Percentiles rank a stretch among this genome's conserved stretches.
These are phyloP conservation scores for Penicillium lividum DNA, from an alignment of 495 filamentous ascomycete genomes.

Conservation along the genomic window DNA sequence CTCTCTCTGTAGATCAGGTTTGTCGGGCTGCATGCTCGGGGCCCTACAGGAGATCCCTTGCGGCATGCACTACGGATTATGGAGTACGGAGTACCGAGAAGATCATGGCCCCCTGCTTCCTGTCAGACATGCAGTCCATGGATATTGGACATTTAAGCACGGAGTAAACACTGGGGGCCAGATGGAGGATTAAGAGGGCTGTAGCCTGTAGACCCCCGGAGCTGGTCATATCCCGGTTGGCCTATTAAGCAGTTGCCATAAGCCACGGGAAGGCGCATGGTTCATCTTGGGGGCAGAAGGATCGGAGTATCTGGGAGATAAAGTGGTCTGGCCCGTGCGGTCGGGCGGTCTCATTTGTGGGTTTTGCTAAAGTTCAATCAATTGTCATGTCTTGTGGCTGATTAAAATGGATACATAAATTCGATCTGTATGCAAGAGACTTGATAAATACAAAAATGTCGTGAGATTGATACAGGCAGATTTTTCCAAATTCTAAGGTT, in stretches of 20 bases:
- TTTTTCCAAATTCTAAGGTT: too few relatives aligned
- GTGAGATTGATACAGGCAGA: too few relatives aligned
- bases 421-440: neutral
- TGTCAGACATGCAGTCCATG: conserved; percentile 18
- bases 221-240: neutral
- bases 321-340: neutral
- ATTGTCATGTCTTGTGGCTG: neutral
- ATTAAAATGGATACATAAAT: neutral
- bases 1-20: conserved; percentile 12
- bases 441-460: too few relatives aligned
- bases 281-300: neutral
- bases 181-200: neutral
- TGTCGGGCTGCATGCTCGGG: conserved; percentile 17
- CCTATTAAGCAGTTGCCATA: neutral
- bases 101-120: conserved; percentile 22
- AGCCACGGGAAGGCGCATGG: neutral
- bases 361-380: neutral
- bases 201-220: neutral
- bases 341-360: neutral
- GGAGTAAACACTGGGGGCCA: neutral
- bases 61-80: conserved; percentile 8
- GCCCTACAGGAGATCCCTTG: conserved; percentile 12
- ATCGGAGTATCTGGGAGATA: neutral
- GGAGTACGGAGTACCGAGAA: neutral
- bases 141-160: neutral